A percentile compares a stretch with the other conserved stretches of the same genome.
phyloP scores from a whole-genome alignment of 116 monocot species.

The Zostera marina region DNA sequence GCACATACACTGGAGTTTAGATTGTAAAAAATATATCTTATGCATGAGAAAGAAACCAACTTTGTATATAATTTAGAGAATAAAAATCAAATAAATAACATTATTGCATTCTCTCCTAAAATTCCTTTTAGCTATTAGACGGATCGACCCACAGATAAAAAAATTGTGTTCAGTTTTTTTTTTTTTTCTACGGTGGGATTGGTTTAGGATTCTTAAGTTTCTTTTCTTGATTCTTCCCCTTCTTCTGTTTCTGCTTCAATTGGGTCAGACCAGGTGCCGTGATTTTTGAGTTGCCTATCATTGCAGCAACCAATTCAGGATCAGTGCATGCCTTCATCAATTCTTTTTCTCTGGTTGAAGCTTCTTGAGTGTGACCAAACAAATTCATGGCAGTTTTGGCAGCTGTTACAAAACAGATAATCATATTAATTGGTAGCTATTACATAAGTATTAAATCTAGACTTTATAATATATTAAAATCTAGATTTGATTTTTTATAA shows the following conservation, averaged over 20 bases:
- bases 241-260: slow-evolving; percentile 92
- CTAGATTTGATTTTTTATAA: no score
- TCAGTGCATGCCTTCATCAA: slow-evolving; percentile 97
- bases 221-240: slow-evolving; percentile 54
- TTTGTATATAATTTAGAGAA: no score
- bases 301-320: slow-evolving; percentile 79
- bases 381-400: slow-evolving; percentile 90
- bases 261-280: slow-evolving; percentile 93
- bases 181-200: neutral
- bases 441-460: no score
- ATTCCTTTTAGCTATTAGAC: no score
- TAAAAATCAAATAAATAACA: no score
- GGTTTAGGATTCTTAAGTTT: slow-evolving; percentile 4
- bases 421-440: slow-evolving; percentile 2
- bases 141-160: neutral
- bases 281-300: slow-evolving; percentile 80
- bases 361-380: slow-evolving; percentile 65
- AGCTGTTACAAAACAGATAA: slow-evolving; percentile 30
- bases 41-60: no score
- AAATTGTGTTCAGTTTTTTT: no score
- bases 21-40: no score
- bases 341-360: slow-evolving; percentile 73
- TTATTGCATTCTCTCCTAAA: no score
- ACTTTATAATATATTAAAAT: neutral
- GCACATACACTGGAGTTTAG: no score